Evolutionary conservation across 495 filamentous ascomycete species (phyloP).

Genomic region (Daldinia childiae): DNA sequence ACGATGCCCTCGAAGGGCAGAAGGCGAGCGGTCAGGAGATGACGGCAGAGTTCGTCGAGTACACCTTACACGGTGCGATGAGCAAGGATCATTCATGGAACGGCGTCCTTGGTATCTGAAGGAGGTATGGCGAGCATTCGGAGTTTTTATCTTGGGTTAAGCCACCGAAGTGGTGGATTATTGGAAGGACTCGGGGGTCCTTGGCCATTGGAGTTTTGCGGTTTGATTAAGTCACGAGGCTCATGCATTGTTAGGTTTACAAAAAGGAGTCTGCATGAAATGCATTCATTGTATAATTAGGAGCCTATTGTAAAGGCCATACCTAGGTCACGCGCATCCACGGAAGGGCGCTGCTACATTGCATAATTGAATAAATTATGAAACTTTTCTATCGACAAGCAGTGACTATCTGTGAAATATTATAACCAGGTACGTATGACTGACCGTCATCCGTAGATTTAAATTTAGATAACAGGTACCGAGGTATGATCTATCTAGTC

Average conservation of each 20-base stretch:
- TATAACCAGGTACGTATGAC: too few relatives aligned
- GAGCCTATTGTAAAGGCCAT: slow-evolving; percentile 12
- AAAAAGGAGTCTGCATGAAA: slow-evolving; percentile 26
- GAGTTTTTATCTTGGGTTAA: slow-evolving; percentile 20
- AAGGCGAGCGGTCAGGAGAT: slow-evolving; percentile 72
- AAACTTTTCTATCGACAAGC: not conserved
- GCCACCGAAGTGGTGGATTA: not conserved
- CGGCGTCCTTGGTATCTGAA: slow-evolving; percentile 47
- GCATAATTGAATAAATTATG: slow-evolving; percentile 32
- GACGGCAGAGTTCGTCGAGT: slow-evolving; percentile 71
- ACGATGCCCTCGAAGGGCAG: slow-evolving; percentile 89
- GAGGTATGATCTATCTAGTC: not conserved
- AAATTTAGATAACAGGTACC: not conserved
- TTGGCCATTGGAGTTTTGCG: slow-evolving; percentile 13
- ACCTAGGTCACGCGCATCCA: slow-evolving; percentile 20
- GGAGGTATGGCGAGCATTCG: not conserved
- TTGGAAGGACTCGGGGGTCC: not conserved
- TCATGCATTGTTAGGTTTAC: slow-evolving; percentile 30
- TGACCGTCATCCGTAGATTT: too few relatives aligned
- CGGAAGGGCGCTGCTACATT: slow-evolving; percentile 23
- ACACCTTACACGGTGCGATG: slow-evolving; percentile 63
- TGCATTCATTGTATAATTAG: slow-evolving; percentile 33
- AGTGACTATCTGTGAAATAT: not conserved
- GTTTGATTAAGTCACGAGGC: slow-evolving; percentile 20
- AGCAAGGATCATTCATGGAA: slow-evolving; percentile 53